Evolutionary conservation across 208 protist genomes (phyloP).

Genomic region (Leishmania guyanensis): DNA sequence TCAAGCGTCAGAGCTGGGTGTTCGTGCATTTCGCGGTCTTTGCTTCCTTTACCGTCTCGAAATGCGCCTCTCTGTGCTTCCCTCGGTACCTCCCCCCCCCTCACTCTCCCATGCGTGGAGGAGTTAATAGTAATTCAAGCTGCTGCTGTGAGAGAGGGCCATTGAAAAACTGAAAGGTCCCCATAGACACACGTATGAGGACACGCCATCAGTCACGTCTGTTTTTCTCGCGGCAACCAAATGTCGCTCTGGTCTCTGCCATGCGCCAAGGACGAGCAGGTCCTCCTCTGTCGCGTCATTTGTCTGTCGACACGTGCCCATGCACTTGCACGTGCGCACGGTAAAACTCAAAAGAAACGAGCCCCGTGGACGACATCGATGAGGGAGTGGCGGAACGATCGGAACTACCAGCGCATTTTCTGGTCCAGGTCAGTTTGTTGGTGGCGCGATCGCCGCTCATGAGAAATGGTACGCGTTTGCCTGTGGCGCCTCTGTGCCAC

Average conservation of each 20-base stretch:
- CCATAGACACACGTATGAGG: not conserved
- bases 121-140: not conserved
- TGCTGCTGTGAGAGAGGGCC: not conserved
- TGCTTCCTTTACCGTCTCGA: not conserved
- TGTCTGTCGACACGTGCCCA: not conserved
- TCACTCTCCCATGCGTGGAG: not conserved
- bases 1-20: not conserved
- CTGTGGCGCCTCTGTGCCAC: not conserved
- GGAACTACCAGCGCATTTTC: not conserved
- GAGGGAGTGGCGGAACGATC: not conserved
- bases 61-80: not conserved
- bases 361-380: not conserved
- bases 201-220: not conserved
- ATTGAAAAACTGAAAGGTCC: not conserved
- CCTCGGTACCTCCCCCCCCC: not conserved
- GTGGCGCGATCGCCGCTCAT: not conserved
- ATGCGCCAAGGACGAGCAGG: not conserved
- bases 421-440: not conserved
- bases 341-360: not conserved
- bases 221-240: too few species aligned
- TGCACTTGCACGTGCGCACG: not conserved
- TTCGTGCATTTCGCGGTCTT: not conserved
- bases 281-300: not conserved
- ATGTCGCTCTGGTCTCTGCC: not conserved
- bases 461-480: not conserved